Conservation (phyloP, 768 basidiomycete genomes). For the Artomyces pyxidatus region DNA sequence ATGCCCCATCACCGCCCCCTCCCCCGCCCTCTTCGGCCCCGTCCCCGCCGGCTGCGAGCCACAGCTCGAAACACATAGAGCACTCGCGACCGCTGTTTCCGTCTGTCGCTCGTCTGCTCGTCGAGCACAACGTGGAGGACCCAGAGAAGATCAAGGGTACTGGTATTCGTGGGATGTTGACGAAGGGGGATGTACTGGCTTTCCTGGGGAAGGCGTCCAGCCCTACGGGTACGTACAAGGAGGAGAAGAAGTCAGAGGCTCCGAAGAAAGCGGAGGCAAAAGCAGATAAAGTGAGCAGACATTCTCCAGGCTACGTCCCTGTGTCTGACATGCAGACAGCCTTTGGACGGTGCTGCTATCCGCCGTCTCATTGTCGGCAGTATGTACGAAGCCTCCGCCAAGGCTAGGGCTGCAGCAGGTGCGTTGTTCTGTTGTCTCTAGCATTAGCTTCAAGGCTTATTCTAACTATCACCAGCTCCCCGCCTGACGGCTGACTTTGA, state of each 20-base stretch:
- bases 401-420: conserved; percentile 40
- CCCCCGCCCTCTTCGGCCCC: conserved; percentile 21
- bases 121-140: conserved; percentile 51
- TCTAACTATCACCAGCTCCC: conserved; percentile 27
- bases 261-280: conserved; percentile 28
- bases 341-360: conserved; percentile 56
- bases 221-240: conserved; percentile 69
- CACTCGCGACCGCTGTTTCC: conserved; percentile 79
- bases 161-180: conserved; percentile 87
- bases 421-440: conserved; percentile 15
- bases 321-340: conserved; percentile 20
- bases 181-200: conserved; percentile 90
- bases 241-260: conserved; percentile 21
- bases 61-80: conserved; percentile 28
- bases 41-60: conserved; percentile 21
- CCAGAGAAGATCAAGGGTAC: conserved; percentile 74
- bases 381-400: conserved; percentile 46
- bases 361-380: conserved; percentile 58
- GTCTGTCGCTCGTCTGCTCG: conserved; percentile 76
- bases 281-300: conserved; percentile 23
- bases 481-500: conserved; percentile 51
- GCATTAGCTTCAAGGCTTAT: conserved; percentile 3
- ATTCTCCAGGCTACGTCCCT: background rate
- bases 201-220: conserved; percentile 77
- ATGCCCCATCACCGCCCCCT: conserved; percentile 24